Evolutionary conservation across 345 rosid species (phyloP).

Genomic region (Eucalyptus tenuipes): DNA sequence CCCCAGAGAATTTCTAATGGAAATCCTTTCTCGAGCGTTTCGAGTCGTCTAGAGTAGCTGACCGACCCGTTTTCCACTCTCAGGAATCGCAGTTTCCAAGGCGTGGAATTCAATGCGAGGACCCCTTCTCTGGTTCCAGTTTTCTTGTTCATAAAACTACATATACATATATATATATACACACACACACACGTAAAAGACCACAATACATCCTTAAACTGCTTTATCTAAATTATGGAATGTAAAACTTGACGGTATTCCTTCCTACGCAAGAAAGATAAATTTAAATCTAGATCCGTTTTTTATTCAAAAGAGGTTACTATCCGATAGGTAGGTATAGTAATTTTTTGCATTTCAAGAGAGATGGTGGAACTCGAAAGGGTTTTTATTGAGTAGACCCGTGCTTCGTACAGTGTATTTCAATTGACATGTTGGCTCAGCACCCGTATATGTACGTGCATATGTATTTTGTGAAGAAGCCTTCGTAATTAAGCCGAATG

Average conservation of each 20-base stretch:
- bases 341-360: too few relatives aligned
- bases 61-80: not conserved
- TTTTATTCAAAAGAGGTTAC: too few relatives aligned
- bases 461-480: not conserved
- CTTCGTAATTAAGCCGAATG: not conserved
- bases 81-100: not conserved
- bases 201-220: too few relatives aligned
- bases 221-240: too few relatives aligned
- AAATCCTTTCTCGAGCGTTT: not conserved
- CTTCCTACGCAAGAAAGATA: rapidly evolving
- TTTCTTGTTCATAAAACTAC: not conserved
- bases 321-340: rapidly evolving
- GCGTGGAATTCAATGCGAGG: not conserved
- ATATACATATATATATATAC: rapidly evolving
- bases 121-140: not conserved
- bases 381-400: too few relatives aligned
- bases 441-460: too few relatives aligned
- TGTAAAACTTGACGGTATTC: too few relatives aligned
- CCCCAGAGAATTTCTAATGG: not conserved
- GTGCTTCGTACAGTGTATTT: too few relatives aligned
- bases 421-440: rapidly evolving
- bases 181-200: rapidly evolving
- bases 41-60: not conserved
- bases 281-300: too few relatives aligned
- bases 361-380: too few relatives aligned